phyloP scores from a whole-genome alignment of 164 flowering plant species.

The Magnolia changhungtana region DNA sequence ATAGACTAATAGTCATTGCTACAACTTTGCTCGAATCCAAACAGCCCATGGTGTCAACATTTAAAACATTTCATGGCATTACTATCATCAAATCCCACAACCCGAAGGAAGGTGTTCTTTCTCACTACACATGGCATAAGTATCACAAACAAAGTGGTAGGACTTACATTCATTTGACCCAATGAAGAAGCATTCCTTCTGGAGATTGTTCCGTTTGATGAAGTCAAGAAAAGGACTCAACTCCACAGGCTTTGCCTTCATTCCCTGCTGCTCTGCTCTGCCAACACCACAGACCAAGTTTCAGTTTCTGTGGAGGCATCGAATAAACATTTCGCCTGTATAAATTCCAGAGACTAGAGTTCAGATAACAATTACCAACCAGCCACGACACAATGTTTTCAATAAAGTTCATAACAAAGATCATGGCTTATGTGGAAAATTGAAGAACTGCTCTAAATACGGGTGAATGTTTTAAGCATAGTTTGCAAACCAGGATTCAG shows the following conservation, averaged over 20 bases:
- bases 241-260: constrained; percentile 24
- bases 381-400: neutral
- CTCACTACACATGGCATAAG: neutral
- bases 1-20: too few relatives aligned
- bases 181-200: constrained; percentile 28
- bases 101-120: neutral
- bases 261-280: constrained; percentile 38
- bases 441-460: neutral
- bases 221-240: constrained; percentile 29
- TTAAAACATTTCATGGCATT: neutral
- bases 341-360: neutral
- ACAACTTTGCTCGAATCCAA: too few relatives aligned
- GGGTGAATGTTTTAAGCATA: neutral
- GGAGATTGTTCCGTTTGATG: constrained; percentile 30
- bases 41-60: too few relatives aligned
- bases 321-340: neutral
- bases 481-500: neutral
- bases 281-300: constrained; percentile 9
- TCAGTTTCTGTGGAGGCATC: neutral
- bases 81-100: neutral
- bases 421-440: neutral
- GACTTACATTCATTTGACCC: constrained; percentile 35
- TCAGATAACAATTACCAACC: neutral
- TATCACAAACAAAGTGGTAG: neutral
- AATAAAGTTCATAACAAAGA: neutral